Base-by-base conservation (phyloP, 495 filamentous ascomycete species). In the Aspergillus nanangensis region DNA sequence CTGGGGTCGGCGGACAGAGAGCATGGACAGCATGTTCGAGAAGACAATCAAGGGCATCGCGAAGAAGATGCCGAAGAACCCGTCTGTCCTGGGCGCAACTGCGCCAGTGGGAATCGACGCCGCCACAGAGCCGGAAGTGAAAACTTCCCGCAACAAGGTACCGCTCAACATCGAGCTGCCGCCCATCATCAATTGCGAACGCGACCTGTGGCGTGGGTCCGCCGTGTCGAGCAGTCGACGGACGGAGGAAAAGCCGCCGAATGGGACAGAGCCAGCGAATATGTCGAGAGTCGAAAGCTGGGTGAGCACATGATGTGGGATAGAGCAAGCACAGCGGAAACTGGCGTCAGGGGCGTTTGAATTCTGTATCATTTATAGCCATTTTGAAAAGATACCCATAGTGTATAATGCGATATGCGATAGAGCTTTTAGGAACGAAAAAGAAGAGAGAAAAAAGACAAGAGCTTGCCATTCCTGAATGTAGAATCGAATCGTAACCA, bases 21-120 rank as follows among this genome's bases (percentile, higher is more conserved):
- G 56, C 32, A 67, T 72, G 59, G 71, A 75, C 22, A 68, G 60
- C 21, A 75, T 75, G 71, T 75, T 75, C 39, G 71, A 75, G 50
- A 73, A 69, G 57, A 75, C 71, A 9, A 48, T 70, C 27, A 67
- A 66, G 44, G 61, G 49, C 0, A 15, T 74, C 8, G 54, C 57
- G 34, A 71, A 70, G 54, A 70, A 63, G 46, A 37, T 55, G 24
- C 45, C 52, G 8, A 69, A 68, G 32, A 51, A 57, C 10, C 32
- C 45, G 32, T 37, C 50, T 5, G 38, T 21, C 15, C 22, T 37
- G n/a, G 53, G 31, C 8, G 4, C 47, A 2, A 36, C 46, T 11
- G 55, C 49, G 5, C 55, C 60, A 2, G 62, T 67, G 61, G 68
- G 71, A 13, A 57, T 68, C 15, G 66, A 70, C 38, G 58, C 49